phyloP scores from a whole-genome alignment of 176 grass and related monocot genomes.

The Triticum timopheevii region DNA sequence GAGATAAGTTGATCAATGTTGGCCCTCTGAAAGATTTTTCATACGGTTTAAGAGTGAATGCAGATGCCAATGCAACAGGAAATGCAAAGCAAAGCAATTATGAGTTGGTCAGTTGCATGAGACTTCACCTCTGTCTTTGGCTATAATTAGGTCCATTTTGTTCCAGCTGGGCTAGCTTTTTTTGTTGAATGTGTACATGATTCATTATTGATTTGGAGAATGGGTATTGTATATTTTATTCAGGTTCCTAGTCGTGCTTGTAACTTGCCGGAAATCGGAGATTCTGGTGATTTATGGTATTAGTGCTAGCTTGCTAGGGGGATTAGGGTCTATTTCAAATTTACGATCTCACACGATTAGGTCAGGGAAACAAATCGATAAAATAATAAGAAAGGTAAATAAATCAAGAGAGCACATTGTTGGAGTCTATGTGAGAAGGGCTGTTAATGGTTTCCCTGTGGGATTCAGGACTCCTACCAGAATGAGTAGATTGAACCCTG shows the following conservation, averaged over 20 bases:
- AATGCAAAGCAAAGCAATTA: constrained; percentile 98
- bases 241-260: neutral
- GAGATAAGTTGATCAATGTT: constrained; percentile 94
- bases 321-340: neutral
- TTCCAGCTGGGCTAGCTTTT: neutral
- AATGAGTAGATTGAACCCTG: constrained; percentile 5
- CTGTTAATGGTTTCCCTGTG: neutral
- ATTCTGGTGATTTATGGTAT: constrained; percentile 15
- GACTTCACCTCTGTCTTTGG: neutral
- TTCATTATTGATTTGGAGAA: constrained; percentile 4
- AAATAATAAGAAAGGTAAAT: neutral
- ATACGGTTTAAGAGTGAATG: constrained; percentile 86
- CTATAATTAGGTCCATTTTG: constrained; percentile 25
- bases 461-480: neutral
- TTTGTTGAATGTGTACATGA: neutral
- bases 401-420: neutral
- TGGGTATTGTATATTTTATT: neutral
- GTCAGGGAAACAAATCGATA: neutral
- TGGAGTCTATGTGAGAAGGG: neutral
- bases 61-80: constrained; percentile 69
- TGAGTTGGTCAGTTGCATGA: constrained; percentile 68
- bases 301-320: constrained; percentile 7
- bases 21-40: constrained; percentile 95
- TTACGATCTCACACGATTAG: neutral
- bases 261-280: neutral